Percentiles rank a stretch among this genome's conserved stretches.
These are phyloP conservation scores for Prunus salicina DNA, from an alignment of 306 rosid species.

Conservation along the genomic window DNA sequence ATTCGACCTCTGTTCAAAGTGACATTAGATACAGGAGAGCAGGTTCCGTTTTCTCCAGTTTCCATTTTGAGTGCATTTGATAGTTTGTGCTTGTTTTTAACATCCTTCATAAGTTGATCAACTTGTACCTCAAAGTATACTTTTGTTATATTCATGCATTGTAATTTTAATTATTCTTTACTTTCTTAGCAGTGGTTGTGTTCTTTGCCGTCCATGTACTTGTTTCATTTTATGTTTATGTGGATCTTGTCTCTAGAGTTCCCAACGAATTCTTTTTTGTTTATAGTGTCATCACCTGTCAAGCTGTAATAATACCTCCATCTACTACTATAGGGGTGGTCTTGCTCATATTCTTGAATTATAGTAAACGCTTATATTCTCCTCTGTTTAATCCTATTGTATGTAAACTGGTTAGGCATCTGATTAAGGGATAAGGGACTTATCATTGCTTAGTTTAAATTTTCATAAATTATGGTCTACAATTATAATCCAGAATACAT, in stretches of 20 bases:
- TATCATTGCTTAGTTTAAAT: not conserved
- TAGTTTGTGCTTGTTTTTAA: slow-evolving; percentile 2
- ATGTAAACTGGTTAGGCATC: not conserved
- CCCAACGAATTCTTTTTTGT: not conserved
- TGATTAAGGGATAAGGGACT: not conserved
- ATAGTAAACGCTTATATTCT: not conserved
- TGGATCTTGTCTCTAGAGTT: too few relatives aligned
- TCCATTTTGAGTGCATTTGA: slow-evolving; percentile 12
- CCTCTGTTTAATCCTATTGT: not conserved
- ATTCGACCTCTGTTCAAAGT: slow-evolving; percentile 80
- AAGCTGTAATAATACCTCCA: not conserved
- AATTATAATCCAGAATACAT: not conserved
- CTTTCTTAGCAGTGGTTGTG: not conserved
- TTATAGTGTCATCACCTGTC: not conserved
- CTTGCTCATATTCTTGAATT: slow-evolving; percentile 2
- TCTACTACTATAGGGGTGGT: not conserved
- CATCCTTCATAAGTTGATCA: slow-evolving; percentile 4
- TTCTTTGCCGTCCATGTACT: not conserved
- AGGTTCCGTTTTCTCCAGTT: slow-evolving; percentile 49
- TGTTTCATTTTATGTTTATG: too few relatives aligned
- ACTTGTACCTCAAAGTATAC: not conserved
- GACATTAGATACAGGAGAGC: slow-evolving; percentile 77
- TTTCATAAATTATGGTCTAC: not conserved
- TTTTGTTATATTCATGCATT: not conserved
- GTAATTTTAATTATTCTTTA: not conserved